Base-by-base conservation (phyloP, 2,329 filamentous ascomycete species). In the Colletotrichum sp. region DNA sequence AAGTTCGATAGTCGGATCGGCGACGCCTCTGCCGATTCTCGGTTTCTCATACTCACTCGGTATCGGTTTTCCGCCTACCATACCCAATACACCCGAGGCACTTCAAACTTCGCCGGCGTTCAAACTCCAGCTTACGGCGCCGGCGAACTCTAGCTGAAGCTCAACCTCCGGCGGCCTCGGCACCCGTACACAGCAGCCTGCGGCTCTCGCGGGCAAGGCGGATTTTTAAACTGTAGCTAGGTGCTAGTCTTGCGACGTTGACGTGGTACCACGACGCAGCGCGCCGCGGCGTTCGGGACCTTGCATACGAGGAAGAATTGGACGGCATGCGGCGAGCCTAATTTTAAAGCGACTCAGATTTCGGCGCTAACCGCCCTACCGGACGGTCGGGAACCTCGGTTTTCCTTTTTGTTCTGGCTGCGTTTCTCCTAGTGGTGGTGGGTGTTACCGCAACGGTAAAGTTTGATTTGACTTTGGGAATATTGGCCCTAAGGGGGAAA, bases 251-350 rank as follows among this genome's bases (percentile, higher is more conserved):
- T 52, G 44, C 44, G 44, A 52, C 44, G 18, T 52, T 49, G 26
- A 32, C 15, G 28, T 24, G 30, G 39, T 36, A 32, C n/a, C 36
- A 32, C 63, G n/a, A 44, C 32, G 30, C n/a, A 32, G 32, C n/a
- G 26, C 15, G 63, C n/a, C n/a, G 49, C 26, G 34, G 26, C 1
- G 9, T 4, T 26, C 12, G 30, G 49, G 34, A 16, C 63, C 63
- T 68, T 72, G 70, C 70, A 67, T 59, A 68, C 70, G 63, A 68
- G 69, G 57, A 68, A n/a, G 59, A 62, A 7, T 6, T 62, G 26
- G 9, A 10, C 49, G 34, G 18, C 30, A 30, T 26, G 18, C 49
- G 49, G 67, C 63, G 34, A 62, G 59, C 59, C 26, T 30, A 62
- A 28, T 59, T 21, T 59, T 16, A 28, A 59, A 28, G 55, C 21